A percentile compares a stretch with the other conserved stretches of the same genome.
Conservation (phyloP, 352 stramenopile species). For the Globisporangium nunn region DNA sequence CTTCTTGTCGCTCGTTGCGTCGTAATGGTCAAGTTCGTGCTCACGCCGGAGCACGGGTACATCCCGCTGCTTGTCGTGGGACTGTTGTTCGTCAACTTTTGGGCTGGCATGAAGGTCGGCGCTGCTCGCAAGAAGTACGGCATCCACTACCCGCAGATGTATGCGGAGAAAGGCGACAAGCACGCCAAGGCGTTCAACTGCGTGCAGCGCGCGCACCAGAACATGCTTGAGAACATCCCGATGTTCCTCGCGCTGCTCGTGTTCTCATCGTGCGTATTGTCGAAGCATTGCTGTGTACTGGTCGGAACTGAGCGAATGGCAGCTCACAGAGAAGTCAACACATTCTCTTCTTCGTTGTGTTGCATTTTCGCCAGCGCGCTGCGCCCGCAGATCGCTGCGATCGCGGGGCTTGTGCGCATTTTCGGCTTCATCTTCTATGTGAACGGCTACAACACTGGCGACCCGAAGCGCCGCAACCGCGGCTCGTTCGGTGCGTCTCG, state of each 20-base stretch:
- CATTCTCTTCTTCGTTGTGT: background rate
- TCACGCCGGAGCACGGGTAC: constrained; percentile 61
- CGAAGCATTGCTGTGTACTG: background rate
- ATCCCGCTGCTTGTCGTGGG: constrained; percentile 50
- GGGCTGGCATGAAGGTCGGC: constrained; percentile 51
- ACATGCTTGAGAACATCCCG: constrained; percentile 46
- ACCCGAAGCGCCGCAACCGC: constrained; percentile 53
- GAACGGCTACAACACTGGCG: constrained; percentile 48
- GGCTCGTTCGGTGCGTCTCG: constrained; percentile 46
- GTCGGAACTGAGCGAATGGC: too few species aligned
- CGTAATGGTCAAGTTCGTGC: constrained; percentile 17
- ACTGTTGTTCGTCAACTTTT: constrained; percentile 44
- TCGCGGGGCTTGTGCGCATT: constrained; percentile 46
- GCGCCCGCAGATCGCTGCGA: constrained; percentile 48
- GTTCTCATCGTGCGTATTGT: background rate
- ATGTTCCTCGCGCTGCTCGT: constrained; percentile 5
- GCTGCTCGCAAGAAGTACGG: constrained; percentile 58
- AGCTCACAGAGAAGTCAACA: background rate
- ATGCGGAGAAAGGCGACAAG: constrained; percentile 84
- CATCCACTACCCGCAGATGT: constrained; percentile 72
- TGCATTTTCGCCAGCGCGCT: constrained; percentile 29
- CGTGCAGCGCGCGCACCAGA: constrained; percentile 67
- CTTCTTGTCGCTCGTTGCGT: background rate
- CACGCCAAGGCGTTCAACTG: constrained; percentile 58
- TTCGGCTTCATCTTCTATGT: constrained; percentile 63